Base-by-base conservation (phyloP, 768 basidiomycete genomes). In the Cubamyces sp. region DNA sequence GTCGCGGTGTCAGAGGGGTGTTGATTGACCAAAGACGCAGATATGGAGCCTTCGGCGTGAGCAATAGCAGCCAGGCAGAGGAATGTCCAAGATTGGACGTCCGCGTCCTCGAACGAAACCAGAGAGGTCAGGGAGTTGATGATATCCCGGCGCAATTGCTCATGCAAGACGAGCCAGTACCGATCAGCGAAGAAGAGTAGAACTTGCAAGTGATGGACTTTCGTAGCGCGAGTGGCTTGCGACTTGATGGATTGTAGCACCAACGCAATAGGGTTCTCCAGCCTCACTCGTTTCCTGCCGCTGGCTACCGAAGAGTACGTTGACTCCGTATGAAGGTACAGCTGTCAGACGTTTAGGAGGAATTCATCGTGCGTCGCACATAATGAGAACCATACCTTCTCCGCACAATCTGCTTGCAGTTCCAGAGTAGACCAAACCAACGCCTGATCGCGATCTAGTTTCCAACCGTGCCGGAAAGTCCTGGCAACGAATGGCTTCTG, bases 181-280 rank as follows among this genome's bases (percentile, higher is more conserved):
- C 85, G 81, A 67, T 91, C 86, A 63, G 95, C 82, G 71, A 97
- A 79, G 77, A 98, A 97, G 23, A 96, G 83, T 3, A 97, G 78
- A 11, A 87, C 79, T 74, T 97, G 94, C 1, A 96, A 75, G 65
- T 82, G 78, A 65, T 83, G 76, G 76, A 82, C 63, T 71, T 75
- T 67, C 75, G 80, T 66, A 70, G 66, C 65, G 67, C 75, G 70
- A 3, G 73, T 64, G 18, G 59, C 62, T 47, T 74, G 70, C 9
- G 70, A 61, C 55, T 78, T 78, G 61, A 89, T 80, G 12, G 79
- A 79, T 52, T 76, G 68, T 11, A 93, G 76, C 19, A 93, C 74
- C 18, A 78, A 73, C 1, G 77, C 69, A 56, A 93, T 76, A 1
- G 91, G 87, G 64, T 86, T 84, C 63, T 87, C 84, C 14, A 81